Evolutionary conservation across 1,284 basidiomycete genomes (phyloP), one percentile per base, ranked within the genome.

Genomic region (Volvariella surrecta): DNA sequence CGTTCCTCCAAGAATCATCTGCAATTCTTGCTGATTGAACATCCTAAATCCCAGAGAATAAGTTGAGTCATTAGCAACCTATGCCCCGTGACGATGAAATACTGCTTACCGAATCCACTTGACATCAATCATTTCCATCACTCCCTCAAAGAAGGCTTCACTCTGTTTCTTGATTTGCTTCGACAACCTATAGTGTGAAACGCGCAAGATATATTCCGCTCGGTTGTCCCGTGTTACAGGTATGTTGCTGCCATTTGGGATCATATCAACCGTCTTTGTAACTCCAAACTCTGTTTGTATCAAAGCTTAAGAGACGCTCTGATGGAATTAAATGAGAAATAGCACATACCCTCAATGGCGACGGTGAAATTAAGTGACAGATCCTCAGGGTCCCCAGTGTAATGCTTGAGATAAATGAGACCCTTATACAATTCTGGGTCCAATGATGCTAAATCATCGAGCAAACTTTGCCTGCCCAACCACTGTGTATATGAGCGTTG

Each of bases 1-100:
- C 32, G 87, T 84, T 4, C 90, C 90, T 0, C 90, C 89, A 7
- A 95, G 70, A 0, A 93, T 66, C 46, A 89, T 83, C 53, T 89
- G 89, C 1, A 95, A 68, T 61, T 96, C 93, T 56, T 88, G 83
- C 56, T 93, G 91, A 59, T 95, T 92, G 66, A 96, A 97, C 89
- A 96, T 93, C 35, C 89, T 87, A 45, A 8, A 47, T 37, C 7
- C 24, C 6, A 11, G 24, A 8, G 17, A 1, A 39, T 34, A 18
- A 40, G 17, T 7, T 15, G 22, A 21, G 44, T 15, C 8, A 37
- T 39, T 18, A 31, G 24, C 6, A 28, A n/a, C n/a, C n/a, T 28
- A 28, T 11, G 11, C 6, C 6, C 24, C 32, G 24, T 2, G 3
- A 15, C 31, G 37, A 15, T 16, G 13, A 17, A 20, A 34, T 37